These are phyloP conservation scores for Zygnema circumcarinatum DNA, from an alignment of 139 green algal genomes.

Conservation along the genomic window DNA sequence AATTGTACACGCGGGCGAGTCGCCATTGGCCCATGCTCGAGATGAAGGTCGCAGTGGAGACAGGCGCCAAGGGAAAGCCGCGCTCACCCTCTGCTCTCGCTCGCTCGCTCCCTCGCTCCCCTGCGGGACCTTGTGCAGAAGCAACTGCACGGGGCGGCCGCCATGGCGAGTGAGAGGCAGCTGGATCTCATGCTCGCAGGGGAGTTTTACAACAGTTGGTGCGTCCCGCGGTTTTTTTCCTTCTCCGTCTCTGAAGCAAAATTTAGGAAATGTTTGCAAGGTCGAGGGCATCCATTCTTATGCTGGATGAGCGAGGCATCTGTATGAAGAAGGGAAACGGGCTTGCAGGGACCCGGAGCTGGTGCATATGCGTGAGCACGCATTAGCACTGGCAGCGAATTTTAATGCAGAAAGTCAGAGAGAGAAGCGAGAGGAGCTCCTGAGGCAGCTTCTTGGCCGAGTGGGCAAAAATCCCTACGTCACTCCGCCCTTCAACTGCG, in stretches of 20 bases:
- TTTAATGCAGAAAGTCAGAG: background rate
- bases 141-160: no score
- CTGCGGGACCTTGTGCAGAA: no score
- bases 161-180: background rate
- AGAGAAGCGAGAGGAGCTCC: slow-evolving; percentile 9
- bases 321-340: no score
- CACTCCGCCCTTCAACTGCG: slow-evolving; percentile 22
- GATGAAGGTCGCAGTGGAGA: no score
- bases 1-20: no score
- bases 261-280: no score
- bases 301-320: no score
- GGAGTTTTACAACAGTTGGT: slow-evolving; percentile 27
- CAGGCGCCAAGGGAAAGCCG: no score
- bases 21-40: no score
- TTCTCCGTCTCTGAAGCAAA: background rate
- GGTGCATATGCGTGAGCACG: slow-evolving; percentile 12
- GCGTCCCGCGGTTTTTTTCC: background rate
- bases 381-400: background rate
- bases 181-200: slow-evolving; percentile 26
- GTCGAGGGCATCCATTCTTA: no score
- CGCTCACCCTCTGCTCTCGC: no score
- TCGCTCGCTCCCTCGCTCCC: no score
- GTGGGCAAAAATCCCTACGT: slow-evolving; percentile 25
- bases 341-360: slow-evolving; percentile 21
- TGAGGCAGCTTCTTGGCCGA: slow-evolving; percentile 11